Conservation (phyloP, 208 protist genomes). For the Spongospora subterranea region DNA sequence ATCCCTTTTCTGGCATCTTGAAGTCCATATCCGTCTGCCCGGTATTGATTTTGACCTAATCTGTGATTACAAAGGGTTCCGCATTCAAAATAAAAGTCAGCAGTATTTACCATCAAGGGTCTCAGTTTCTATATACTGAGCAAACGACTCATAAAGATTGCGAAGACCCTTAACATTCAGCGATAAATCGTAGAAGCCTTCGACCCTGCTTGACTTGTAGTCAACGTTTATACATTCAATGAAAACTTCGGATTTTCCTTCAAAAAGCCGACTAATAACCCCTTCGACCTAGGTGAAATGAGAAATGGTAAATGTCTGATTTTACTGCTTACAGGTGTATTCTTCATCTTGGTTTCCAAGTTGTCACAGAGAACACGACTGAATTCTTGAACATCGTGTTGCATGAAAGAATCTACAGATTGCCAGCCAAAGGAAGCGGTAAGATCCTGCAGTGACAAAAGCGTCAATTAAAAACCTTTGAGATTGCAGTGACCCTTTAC, state of each 20-base stretch:
- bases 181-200: constrained; percentile 78
- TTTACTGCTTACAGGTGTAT: constrained; percentile 1
- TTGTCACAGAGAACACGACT: constrained; percentile 86
- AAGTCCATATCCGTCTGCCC: constrained; percentile 79
- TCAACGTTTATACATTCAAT: constrained; percentile 85
- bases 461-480: neutral
- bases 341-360: constrained; percentile 86
- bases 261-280: constrained; percentile 44
- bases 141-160: constrained; percentile 67
- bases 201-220: constrained; percentile 76
- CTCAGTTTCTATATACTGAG: constrained; percentile 80
- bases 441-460: constrained; percentile 70
- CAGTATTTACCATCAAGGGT: constrained; percentile 76
- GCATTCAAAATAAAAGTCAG: neutral
- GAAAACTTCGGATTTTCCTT: constrained; percentile 70
- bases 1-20: constrained; percentile 81
- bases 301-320: no score
- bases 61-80: neutral
- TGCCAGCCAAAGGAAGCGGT: constrained; percentile 86
- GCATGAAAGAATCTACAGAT: constrained; percentile 80
- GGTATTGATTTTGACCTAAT: constrained; percentile 81
- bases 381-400: constrained; percentile 86
- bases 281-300: constrained; percentile 58
- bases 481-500: neutral
- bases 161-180: constrained; percentile 80